These are phyloP conservation scores for Cutaneotrichosporon cutaneum DNA, from an alignment of 1,284 basidiomycete species.

Conservation along the genomic window DNA sequence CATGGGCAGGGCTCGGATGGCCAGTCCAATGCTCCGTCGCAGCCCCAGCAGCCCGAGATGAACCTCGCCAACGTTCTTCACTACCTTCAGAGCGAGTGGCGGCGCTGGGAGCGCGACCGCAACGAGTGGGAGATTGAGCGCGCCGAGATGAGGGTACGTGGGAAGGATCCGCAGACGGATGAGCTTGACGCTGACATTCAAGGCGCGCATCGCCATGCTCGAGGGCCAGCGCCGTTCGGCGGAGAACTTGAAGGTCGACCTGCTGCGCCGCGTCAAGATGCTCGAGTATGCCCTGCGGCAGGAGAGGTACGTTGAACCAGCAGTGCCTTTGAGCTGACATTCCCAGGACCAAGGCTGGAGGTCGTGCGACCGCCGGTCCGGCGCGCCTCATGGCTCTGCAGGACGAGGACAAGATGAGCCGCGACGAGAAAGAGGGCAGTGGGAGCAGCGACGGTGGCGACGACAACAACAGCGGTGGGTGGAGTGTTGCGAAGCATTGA, in stretches of 20 bases:
- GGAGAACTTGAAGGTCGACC: conserved; percentile 93
- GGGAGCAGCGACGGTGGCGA: conserved; percentile 47
- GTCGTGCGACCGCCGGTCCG: conserved; percentile 30
- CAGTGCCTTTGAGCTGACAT: conserved; percentile 8
- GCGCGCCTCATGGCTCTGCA: conserved; percentile 49
- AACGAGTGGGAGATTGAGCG: conserved; percentile 99
- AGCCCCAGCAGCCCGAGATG: conserved; percentile 60
- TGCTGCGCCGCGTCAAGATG: conserved; percentile 97
- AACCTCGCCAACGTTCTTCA: conserved; percentile 93
- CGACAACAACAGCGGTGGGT: conserved; percentile 33
- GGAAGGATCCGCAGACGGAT: not conserved
- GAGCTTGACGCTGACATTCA: conserved; percentile 15
- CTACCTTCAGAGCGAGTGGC: conserved; percentile 97
- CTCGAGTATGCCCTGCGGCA: conserved; percentile 92
- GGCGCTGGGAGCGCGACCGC: conserved; percentile 91
- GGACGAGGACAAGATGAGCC: conserved; percentile 42
- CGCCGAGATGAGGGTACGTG: conserved; percentile 92
- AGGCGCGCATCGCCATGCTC: conserved; percentile 95
- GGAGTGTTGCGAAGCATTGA: conserved; percentile 1
- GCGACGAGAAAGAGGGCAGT: conserved; percentile 47
- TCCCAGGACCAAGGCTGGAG: conserved; percentile 63
- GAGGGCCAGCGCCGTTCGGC: conserved; percentile 95
- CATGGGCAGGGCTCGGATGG: conserved; percentile 26
- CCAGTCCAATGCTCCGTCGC: conserved; percentile 31
- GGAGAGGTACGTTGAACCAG: conserved; percentile 67